These are phyloP conservation scores for Rossbeevera mucosa DNA, from an alignment of 768 basidiomycete genomes.

Conservation along the genomic window DNA sequence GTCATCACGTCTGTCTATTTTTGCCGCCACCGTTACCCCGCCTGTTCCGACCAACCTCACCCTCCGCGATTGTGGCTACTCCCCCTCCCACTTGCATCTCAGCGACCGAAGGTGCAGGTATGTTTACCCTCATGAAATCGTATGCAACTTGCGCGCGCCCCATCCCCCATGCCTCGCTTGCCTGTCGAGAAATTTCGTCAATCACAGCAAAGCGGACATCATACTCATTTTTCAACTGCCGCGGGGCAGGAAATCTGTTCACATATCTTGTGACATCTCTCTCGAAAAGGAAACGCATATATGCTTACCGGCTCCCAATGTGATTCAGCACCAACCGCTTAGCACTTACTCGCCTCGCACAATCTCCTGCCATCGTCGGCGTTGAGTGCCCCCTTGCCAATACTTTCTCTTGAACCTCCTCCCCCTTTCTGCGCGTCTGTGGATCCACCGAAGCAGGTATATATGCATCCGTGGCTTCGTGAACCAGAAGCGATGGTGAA, in stretches of 20 bases:
- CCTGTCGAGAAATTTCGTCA: slow-evolving; percentile 58
- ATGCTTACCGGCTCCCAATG: slow-evolving; percentile 58
- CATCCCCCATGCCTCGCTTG: slow-evolving; percentile 54
- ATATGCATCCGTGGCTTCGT: slow-evolving; percentile 78
- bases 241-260: slow-evolving; percentile 51
- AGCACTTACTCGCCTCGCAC: slow-evolving; percentile 61
- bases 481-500: slow-evolving; percentile 66
- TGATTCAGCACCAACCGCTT: slow-evolving; percentile 70
- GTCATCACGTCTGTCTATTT: background rate
- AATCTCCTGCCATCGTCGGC: slow-evolving; percentile 71
- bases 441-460: slow-evolving; percentile 55
- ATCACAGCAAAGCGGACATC: slow-evolving; percentile 43
- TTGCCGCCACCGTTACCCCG: background rate
- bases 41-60: background rate
- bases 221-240: slow-evolving; percentile 27
- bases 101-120: slow-evolving; percentile 25
- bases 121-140: slow-evolving; percentile 49
- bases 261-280: background rate
- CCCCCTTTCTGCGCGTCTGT: slow-evolving; percentile 39
- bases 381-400: slow-evolving; percentile 74
- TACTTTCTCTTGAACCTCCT: slow-evolving; percentile 45
- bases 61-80: background rate
- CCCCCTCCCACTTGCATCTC: background rate
- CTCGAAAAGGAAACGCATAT: background rate
- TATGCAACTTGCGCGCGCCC: slow-evolving; percentile 48